Percentiles rank a stretch among this genome's conserved stretches.
These are phyloP conservation scores for Diospyros lotus DNA, from an alignment of 148 eudicot genomes.

Conservation along the genomic window DNA sequence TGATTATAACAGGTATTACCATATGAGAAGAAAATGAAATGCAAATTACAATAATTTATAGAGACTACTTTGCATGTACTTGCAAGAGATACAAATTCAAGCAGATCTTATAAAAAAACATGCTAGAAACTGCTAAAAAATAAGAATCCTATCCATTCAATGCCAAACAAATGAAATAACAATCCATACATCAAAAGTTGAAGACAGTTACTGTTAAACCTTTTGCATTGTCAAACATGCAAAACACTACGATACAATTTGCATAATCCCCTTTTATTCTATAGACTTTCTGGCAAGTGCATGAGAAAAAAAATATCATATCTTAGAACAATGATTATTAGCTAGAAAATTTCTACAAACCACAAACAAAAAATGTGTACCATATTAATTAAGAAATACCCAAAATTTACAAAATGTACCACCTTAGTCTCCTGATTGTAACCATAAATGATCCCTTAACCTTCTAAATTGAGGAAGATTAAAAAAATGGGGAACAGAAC, in stretches of 20 bases:
- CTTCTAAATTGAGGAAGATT: not conserved
- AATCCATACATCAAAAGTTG: not conserved
- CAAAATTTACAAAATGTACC: not conserved
- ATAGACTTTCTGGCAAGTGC: not conserved
- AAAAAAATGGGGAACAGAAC: not conserved
- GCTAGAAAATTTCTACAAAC: not conserved
- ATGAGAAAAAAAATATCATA: not conserved
- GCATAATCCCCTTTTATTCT: not conserved
- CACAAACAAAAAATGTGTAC: not conserved
- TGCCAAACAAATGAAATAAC: not conserved
- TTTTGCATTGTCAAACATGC: not conserved
- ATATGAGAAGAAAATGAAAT: not conserved
- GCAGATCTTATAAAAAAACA: not conserved
- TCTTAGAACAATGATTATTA: not conserved
- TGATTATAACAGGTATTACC: slow-evolving; percentile 2
- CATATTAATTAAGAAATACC: not conserved
- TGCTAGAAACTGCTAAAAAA: slow-evolving; percentile 4
- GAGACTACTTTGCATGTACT: not conserved
- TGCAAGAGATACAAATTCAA: not conserved
- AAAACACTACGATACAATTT: too few relatives aligned
- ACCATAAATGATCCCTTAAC: not conserved
- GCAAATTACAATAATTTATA: not conserved
- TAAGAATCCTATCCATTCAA: not conserved
- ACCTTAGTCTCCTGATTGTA: not conserved
- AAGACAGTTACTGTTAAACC: not conserved